A percentile compares a stretch with the other conserved stretches of the same genome.
Evolutionary conservation across 139 green algal species (phyloP).

Genomic region (Eudorina sp.): DNA sequence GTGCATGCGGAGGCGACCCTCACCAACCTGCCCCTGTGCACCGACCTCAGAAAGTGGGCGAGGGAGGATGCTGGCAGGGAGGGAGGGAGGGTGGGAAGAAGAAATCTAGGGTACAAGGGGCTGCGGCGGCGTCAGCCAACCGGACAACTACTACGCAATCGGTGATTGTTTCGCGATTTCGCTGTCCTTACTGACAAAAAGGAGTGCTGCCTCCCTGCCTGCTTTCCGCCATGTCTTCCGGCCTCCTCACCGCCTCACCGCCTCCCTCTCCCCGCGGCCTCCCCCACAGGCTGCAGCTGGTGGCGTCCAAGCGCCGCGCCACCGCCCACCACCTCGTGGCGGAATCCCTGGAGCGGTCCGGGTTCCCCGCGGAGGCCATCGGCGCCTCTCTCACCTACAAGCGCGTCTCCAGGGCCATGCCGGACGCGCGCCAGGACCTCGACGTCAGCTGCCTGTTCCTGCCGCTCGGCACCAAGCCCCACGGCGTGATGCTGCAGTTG

Average conservation of each 20-base stretch:
- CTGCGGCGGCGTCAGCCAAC: too few relatives aligned
- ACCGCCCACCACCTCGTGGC: neutral
- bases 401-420: neutral
- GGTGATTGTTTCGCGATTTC: too few relatives aligned
- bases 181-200: too few relatives aligned
- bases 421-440: neutral
- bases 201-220: too few relatives aligned
- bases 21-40: conserved; percentile 11
- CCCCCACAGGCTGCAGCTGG: conserved; percentile 1
- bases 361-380: neutral
- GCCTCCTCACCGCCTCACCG: neutral
- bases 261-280: neutral
- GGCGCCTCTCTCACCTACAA: neutral
- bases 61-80: neutral
- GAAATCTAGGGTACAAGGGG: too few relatives aligned
- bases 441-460: neutral
- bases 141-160: too few relatives aligned
- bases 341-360: neutral
- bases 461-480: conserved; percentile 2
- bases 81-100: neutral
- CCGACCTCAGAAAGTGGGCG: conserved; percentile 4
- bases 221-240: too few relatives aligned
- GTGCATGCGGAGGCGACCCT: conserved; percentile 23
- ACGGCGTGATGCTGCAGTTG: conserved; percentile 22
- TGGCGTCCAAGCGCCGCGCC: neutral